A percentile compares a stretch with the other conserved stretches of the same genome.
Conservation (phyloP, 192 early-diverging fungal genomes). For the Geranomyces michiganensis region DNA sequence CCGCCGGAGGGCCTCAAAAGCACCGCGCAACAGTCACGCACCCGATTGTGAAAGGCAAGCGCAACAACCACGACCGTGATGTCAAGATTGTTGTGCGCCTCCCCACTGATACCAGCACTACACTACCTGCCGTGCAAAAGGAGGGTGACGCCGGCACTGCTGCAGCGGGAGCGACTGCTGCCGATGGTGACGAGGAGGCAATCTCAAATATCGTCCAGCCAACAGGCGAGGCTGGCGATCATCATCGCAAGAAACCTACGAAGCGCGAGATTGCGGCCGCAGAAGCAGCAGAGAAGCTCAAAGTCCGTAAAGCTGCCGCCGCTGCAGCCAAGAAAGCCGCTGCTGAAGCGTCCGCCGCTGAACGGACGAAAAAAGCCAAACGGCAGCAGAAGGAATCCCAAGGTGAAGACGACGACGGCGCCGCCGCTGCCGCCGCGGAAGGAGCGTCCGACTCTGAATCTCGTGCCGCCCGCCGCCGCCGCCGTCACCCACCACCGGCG, state of each 20-base stretch:
- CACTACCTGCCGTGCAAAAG: neutral
- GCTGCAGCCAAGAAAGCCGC: neutral
- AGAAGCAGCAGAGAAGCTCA: neutral
- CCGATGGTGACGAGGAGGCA: neutral
- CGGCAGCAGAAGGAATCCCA: neutral
- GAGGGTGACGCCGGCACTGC: neutral
- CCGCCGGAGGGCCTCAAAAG: no score
- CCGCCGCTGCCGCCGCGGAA: neutral
- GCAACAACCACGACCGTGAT: no score
- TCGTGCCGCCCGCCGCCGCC: neutral
- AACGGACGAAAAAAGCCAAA: neutral
- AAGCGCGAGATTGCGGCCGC: neutral
- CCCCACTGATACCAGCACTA: slow-evolving; percentile 7
- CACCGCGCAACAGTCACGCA: no score
- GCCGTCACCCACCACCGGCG: neutral
- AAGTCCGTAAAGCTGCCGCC: neutral
- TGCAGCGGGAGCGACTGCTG: neutral
- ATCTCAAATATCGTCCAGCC: slow-evolving; percentile 1
- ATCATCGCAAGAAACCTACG: neutral
- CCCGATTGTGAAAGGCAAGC: no score
- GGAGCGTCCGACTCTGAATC: neutral
- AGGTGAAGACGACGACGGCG: neutral
- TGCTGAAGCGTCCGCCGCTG: neutral
- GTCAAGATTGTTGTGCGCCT: neutral
- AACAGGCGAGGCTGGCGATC: neutral